phyloP scores from a whole-genome alignment of 108 stramenopile species.

The Hondaea fermentalgiana region DNA sequence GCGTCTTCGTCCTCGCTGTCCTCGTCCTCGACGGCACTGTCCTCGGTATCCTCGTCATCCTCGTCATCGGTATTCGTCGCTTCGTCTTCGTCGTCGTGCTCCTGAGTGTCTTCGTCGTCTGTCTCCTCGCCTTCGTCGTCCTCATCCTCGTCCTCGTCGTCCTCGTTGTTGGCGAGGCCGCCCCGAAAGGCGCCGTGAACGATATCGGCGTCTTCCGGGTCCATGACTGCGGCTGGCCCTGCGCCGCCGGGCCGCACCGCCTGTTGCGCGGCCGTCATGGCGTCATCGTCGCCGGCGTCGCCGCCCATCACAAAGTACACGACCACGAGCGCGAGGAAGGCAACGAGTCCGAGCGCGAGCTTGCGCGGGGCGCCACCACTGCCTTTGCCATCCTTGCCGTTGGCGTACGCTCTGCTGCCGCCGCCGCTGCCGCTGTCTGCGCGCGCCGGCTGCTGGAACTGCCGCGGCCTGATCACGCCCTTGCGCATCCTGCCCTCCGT shows the following conservation, averaged over 20 bases:
- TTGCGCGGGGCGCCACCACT: not conserved
- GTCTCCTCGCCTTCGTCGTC: not conserved
- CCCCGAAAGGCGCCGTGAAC: not conserved
- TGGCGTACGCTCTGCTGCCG: not conserved
- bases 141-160: not conserved
- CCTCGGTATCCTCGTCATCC: not conserved
- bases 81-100: not conserved
- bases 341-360: not conserved
- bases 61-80: not conserved
- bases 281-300: not conserved
- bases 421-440: not conserved
- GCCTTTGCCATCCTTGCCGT: not conserved
- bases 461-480: constrained; percentile 6
- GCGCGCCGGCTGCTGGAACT: not conserved
- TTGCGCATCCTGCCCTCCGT: not conserved
- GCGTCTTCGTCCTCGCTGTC: not conserved
- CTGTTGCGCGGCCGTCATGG: too few species aligned
- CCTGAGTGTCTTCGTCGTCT: not conserved
- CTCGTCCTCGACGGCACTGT: not conserved
- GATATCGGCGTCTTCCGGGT: not conserved
- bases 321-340: not conserved
- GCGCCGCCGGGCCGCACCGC: not conserved
- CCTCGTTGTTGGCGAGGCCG: not conserved
- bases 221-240: not conserved
- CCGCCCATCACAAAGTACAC: not conserved